Evolutionary conservation across 169 alveolate genomes (phyloP).

Genomic region (Babesia sp.): DNA sequence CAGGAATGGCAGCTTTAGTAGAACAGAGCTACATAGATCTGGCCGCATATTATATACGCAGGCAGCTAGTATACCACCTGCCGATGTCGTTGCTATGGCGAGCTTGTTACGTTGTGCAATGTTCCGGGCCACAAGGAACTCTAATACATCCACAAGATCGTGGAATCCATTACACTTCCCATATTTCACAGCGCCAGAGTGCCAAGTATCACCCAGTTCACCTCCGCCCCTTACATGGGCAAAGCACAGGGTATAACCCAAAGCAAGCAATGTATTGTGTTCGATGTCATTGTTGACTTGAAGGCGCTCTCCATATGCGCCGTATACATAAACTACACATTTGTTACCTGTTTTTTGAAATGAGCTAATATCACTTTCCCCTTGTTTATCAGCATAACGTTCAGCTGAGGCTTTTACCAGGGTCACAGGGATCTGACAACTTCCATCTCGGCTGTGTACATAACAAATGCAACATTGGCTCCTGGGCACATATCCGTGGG

Average conservation of each 20-base stretch:
- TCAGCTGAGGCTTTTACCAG: not conserved
- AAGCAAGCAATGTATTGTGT: slow-evolving; percentile 35
- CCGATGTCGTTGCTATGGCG: slow-evolving; percentile 45
- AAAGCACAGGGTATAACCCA: slow-evolving; percentile 65
- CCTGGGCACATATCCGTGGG: not conserved
- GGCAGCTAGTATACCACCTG: slow-evolving; percentile 59
- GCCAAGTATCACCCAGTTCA: slow-evolving; percentile 59
- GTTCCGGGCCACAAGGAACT: slow-evolving; percentile 43
- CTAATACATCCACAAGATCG: slow-evolving; percentile 57
- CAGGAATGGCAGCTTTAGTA: slow-evolving; percentile 66
- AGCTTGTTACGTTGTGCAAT: slow-evolving; percentile 36
- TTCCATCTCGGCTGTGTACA: not conserved
- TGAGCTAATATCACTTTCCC: not conserved
- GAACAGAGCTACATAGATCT: slow-evolving; percentile 49
- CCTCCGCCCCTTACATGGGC: slow-evolving; percentile 73
- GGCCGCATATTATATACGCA: slow-evolving; percentile 63
- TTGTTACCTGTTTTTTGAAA: slow-evolving; percentile 2
- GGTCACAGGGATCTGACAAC: slow-evolving; percentile 6
- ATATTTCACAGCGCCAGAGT: slow-evolving; percentile 8
- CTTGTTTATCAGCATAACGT: not conserved
- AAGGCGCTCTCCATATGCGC: slow-evolving; percentile 58
- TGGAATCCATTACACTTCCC: slow-evolving; percentile 31
- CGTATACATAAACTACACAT: slow-evolving; percentile 59
- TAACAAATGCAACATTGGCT: not conserved
- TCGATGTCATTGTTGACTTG: slow-evolving; percentile 43